phyloP scores from a whole-genome alignment of 495 filamentous ascomycete genomes.

The Penicillium subrubescens region DNA sequence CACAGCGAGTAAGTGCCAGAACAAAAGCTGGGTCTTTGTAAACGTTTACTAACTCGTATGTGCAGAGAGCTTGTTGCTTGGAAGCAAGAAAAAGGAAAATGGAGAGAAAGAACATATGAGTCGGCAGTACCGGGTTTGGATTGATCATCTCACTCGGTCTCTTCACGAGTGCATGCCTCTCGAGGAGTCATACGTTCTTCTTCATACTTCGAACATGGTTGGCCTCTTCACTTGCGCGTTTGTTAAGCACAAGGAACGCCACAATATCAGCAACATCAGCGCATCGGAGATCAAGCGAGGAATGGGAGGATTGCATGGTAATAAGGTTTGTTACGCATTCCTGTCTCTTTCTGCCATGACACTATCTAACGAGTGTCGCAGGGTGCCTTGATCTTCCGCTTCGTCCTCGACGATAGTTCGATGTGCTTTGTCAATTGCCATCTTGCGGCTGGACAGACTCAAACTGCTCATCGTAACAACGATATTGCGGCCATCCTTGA shows the following conservation, averaged over 20 bases:
- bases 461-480: slow-evolving; percentile 87
- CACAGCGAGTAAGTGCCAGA: slow-evolving; percentile 73
- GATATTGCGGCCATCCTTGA: slow-evolving; percentile 92
- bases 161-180: slow-evolving; percentile 83
- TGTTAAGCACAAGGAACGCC: slow-evolving; percentile 75
- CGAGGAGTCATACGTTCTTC: slow-evolving; percentile 75
- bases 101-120: slow-evolving; percentile 92
- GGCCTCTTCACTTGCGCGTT: slow-evolving; percentile 96
- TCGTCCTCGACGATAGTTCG: slow-evolving; percentile 87
- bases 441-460: slow-evolving; percentile 89
- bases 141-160: slow-evolving; percentile 77
- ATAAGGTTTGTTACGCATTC: slow-evolving; percentile 63
- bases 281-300: slow-evolving; percentile 89
- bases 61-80: slow-evolving; percentile 63
- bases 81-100: slow-evolving; percentile 84
- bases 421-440: slow-evolving; percentile 98
- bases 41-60: slow-evolving; percentile 23
- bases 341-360: neutral
- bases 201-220: slow-evolving; percentile 87
- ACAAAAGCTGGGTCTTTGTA: neutral
- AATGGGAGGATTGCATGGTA: slow-evolving; percentile 90
- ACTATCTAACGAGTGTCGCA: slow-evolving; percentile 30
- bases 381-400: slow-evolving; percentile 89
- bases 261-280: slow-evolving; percentile 72
- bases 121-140: slow-evolving; percentile 95